Evolutionary conservation across 2,329 filamentous ascomycete species (phyloP), one percentile per base, ranked within the genome.

Genomic region (Ophiostoma fasciatum): DNA sequence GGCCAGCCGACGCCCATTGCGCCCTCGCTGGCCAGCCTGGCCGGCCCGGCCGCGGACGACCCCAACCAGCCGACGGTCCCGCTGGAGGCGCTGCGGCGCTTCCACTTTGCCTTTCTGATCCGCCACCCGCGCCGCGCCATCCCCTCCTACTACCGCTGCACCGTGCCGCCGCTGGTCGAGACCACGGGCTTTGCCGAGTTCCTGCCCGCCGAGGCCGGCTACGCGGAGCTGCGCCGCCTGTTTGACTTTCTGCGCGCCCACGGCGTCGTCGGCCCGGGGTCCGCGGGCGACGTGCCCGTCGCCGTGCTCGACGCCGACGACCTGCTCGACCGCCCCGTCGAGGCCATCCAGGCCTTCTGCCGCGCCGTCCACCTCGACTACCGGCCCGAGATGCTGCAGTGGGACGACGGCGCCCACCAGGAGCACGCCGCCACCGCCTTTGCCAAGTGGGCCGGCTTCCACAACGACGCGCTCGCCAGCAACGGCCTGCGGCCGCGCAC

Each of bases 401-500:
- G 90, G 90, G 72, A 81, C 43, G 74, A 78, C 20, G 74, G 78
- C 35, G 78, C 81, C 45, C 77, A 79, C 48, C 75, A 84, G 47
- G 48, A 60, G 35, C 63, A 71, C 42, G 88, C 87, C 4, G 66
- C 69, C 46, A 67, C 74, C 44, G 77, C 76, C 14, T 96, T 96
- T 60, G 84, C 87, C 60, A 96, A 98, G 63, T 96, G 90, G 90
- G 81, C 77, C 47, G 90, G 90, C 10, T 96, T 93, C 62, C 90
- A 96, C 56, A 82, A 96, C 47, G 90, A 96, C 63, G 90, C 85
- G 12, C 82, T 96, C 48, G 66, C 81, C 46, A 93, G 82, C 52
- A 78, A 68, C 26, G 76, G 75, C 42, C 62, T 98, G 49, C 78
- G 78, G 53, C 73, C 82, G 2, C 67, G 82, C 51, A 64, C 66